Conservation (phyloP, 139 green algal genomes). For the Diplosphaera chodatii region DNA sequence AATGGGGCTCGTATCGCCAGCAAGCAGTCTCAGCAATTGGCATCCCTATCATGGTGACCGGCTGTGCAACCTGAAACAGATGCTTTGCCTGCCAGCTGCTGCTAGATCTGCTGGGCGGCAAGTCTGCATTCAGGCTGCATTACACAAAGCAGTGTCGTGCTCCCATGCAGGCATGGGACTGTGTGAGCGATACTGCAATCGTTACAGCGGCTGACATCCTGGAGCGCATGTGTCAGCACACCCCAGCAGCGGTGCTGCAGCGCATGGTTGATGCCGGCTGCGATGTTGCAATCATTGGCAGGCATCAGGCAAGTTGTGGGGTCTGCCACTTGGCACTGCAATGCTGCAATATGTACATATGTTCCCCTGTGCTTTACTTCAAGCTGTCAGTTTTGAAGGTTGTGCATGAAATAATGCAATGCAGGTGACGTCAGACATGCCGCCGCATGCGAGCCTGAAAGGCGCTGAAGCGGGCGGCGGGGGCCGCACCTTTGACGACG, state of each 20-base stretch:
- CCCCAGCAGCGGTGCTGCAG: slow-evolving; percentile 25
- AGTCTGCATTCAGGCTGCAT: too few species aligned
- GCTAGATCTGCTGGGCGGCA: too few species aligned
- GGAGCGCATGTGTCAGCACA: slow-evolving; percentile 29
- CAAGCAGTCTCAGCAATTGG: slow-evolving; percentile 11
- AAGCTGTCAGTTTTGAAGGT: too few species aligned
- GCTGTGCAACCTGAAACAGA: too few species aligned
- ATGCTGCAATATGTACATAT: too few species aligned
- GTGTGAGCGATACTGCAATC: slow-evolving; percentile 45
- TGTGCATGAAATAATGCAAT: too few species aligned
- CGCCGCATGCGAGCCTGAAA: slow-evolving; percentile 53
- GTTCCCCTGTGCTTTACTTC: too few species aligned
- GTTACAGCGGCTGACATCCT: slow-evolving; percentile 12
- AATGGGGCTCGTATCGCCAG: slow-evolving; percentile 36
- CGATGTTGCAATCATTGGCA: slow-evolving; percentile 65
- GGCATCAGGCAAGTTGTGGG: slow-evolving; percentile 30
- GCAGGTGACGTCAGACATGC: slow-evolving; percentile 71
- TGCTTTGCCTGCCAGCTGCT: too few species aligned
- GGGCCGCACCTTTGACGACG: slow-evolving; percentile 42
- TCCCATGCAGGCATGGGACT: slow-evolving; percentile 52
- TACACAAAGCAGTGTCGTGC: too few species aligned
- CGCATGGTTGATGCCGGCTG: slow-evolving; percentile 24
- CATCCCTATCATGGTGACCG: slow-evolving; percentile 40
- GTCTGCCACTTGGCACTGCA: background rate
- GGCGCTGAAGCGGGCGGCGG: slow-evolving; percentile 25